phyloP scores from a whole-genome alignment of 371 early-diverging fungal species.

The Dinochytrium kinnereticum region DNA sequence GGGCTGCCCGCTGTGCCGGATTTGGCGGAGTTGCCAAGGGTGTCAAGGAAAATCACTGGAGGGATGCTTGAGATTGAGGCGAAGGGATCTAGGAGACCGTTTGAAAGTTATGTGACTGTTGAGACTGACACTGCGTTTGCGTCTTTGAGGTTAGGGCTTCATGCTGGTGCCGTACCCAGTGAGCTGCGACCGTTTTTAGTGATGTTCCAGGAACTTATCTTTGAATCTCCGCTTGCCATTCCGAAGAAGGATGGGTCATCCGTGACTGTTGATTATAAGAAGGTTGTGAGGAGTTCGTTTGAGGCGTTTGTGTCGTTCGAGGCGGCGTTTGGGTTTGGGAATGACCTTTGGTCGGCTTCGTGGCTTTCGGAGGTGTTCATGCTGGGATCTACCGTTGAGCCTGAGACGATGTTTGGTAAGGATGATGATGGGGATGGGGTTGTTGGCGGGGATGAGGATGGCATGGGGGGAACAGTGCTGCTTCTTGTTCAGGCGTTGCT shows the following conservation, averaged over 20 bases:
- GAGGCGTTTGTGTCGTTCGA: constrained; percentile 63
- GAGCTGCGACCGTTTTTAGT: constrained; percentile 65
- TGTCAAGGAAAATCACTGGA: constrained; percentile 35
- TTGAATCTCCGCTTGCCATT: constrained; percentile 48
- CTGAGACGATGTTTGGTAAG: constrained; percentile 37
- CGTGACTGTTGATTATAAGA: constrained; percentile 56
- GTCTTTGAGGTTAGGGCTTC: constrained; percentile 60
- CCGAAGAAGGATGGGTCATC: neutral
- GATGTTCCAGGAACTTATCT: constrained; percentile 62
- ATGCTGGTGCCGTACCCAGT: constrained; percentile 54
- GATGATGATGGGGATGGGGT: neutral
- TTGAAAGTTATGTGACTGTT: constrained; percentile 59
- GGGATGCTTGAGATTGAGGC: neutral
- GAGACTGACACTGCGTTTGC: constrained; percentile 66
- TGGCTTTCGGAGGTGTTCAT: constrained; percentile 66
- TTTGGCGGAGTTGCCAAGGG: constrained; percentile 50
- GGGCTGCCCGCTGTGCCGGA: constrained; percentile 64
- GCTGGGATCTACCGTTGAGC: constrained; percentile 52
- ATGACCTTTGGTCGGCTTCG: constrained; percentile 57
- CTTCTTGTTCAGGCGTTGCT: constrained; percentile 60
- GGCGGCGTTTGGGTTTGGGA: constrained; percentile 66
- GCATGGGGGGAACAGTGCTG: constrained; percentile 36
- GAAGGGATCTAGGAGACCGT: constrained; percentile 37
- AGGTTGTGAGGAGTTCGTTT: constrained; percentile 56
- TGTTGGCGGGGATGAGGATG: neutral